phyloP scores from a whole-genome alignment of 2,329 filamentous ascomycete species.

The Aspergillus phoenicis region DNA sequence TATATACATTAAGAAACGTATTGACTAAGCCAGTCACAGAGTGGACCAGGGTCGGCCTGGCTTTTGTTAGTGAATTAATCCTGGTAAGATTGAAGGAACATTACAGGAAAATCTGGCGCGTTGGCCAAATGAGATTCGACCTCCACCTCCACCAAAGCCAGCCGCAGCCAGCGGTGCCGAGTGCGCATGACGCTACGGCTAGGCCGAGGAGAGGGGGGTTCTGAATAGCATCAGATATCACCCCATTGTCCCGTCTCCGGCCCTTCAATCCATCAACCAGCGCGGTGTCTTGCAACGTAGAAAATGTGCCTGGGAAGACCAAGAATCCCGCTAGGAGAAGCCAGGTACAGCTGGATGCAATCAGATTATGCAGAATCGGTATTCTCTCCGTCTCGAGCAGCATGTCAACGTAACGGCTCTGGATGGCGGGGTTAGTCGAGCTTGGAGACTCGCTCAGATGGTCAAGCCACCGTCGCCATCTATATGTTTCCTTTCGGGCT shows the following conservation, averaged over 20 bases:
- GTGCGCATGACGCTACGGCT: neutral
- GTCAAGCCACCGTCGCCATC: neutral
- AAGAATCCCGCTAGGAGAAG: constrained; percentile 7
- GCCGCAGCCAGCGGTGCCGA: neutral
- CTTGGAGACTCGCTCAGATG: no score
- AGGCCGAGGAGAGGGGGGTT: constrained; percentile 6
- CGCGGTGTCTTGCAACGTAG: neutral
- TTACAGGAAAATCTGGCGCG: constrained; percentile 7
- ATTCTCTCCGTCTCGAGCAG: constrained; percentile 8
- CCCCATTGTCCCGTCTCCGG: neutral
- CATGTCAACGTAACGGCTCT: constrained; percentile 1
- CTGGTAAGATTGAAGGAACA: neutral
- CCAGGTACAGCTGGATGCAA: constrained; percentile 1
- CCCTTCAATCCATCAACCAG: neutral
- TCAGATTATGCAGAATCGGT: constrained; percentile 3
- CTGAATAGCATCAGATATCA: neutral
- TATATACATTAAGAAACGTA: constrained; percentile 10
- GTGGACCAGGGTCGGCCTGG: constrained; percentile 3
- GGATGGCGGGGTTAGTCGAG: no score
- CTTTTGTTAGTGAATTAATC: no score
- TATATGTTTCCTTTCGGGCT: neutral
- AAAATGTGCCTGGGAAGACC: constrained; percentile 10
- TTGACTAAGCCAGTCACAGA: constrained; percentile 7
- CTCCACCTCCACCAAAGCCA: constrained; percentile 1
- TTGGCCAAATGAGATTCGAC: constrained; percentile 1